Evolutionary conservation across 1,284 basidiomycete species (phyloP), one percentile per base, ranked within the genome.

Genomic region (Ustilago trichophora): DNA sequence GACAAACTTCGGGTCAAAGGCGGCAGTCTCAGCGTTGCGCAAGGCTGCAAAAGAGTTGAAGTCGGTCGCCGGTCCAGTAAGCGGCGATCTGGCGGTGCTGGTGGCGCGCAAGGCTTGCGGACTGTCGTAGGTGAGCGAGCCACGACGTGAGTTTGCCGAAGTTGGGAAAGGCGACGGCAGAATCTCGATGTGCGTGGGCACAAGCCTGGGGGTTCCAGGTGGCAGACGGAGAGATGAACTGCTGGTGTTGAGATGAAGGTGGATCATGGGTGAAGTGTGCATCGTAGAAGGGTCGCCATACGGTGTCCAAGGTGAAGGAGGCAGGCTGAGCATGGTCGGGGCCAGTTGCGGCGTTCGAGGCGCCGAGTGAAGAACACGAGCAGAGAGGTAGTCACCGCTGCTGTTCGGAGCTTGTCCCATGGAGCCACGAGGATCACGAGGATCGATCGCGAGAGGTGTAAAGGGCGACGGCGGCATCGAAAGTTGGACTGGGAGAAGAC

Each of bases 251-350:
- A 69, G 52, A n/a, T 59, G 66, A 15, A 69, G 60, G 27, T 69
- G 66, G 13, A 59, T 25, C 57, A 68, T 67, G 15, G 46, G 52
- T n/a, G 56, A 25, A 9, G 48, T 16, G 12, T 34, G 32, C 42
- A 21, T n/a, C 15, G 29, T 36, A 15, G 53, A 34, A 31, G 51
- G 12, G 13, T 59, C 51, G 19, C 47, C 42, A 27, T 66, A 65
- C 6, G 64, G 69, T 15, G 71, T 68, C 75, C 75, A 77, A 1
- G 75, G 75, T 15, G 75, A 77, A 18, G 75, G 73, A 3, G 75
- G 75, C 18, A 76, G 26, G 36, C 67, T 71, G 34, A 77, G 59
- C 42, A 72, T 51, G 0, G 75, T 77, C 4, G 75, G 68, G 2
- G 22, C 72, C 25, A 76, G 41, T 22, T 60, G 54, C 19, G 75